Base-by-base conservation (phyloP, 768 basidiomycete genomes). In the Scleroderma bovista region DNA sequence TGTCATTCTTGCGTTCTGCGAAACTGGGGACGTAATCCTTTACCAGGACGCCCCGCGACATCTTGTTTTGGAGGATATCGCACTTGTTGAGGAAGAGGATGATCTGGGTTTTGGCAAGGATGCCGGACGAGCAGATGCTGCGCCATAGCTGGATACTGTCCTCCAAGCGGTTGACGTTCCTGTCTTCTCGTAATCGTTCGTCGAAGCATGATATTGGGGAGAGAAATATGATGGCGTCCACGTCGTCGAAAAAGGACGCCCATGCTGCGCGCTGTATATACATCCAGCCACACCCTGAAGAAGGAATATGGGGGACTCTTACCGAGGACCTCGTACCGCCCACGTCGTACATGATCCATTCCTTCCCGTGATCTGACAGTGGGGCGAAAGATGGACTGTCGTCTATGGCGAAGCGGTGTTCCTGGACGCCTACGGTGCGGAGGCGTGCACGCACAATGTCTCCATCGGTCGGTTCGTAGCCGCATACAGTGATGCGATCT, bases 181-280 rank as follows among this genome's bases (percentile, higher is more conserved):
- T 73, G 58, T 90, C 78, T 64, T 90, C 89, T 6, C 81, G 80
- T 0, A 92, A 72, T 45, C 75, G 78, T 63, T 92, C 88, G 58
- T 92, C 85, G 61, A 92, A 93, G 47, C 86, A 85, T 23, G 85
- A 88, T 57, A 92, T 83, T 55, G 75, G 72, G 43, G 64, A 65
- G 33, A 92, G 79, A 69, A 91, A 92, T 57, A 93, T 90, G 63
- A 92, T 88, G 1, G 88, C 81, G 66, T 88, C 81, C 47, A 86
- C 80, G 62, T 88, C 85, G 55, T 90, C 86, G 53, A 91, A 90
- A 65, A 83, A 90, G 3, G 86, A 80, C 61, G 80, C 81, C 88
- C 89, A 92, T 0, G 81, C 83, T 17, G 75, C 74, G 48, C 87
- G 76, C 85, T 88, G 59, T 39, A 43, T 29, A 49, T 46, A 46